Evolutionary conservation across 176 grass and related monocot genomes (phyloP).

Genomic region (Aegilops sharonensis): DNA sequence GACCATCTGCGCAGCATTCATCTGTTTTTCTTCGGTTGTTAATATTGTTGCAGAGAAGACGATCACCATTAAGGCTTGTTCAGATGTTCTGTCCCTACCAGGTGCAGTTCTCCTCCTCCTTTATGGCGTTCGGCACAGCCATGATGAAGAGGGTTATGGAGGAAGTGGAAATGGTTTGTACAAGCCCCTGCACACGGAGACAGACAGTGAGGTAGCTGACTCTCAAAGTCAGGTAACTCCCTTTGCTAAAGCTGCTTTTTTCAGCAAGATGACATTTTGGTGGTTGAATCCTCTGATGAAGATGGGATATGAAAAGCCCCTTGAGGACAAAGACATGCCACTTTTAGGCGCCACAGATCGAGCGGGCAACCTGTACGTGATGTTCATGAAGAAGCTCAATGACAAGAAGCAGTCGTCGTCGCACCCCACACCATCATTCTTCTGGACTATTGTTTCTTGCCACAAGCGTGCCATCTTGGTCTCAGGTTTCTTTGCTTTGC

Average conservation of each 20-base stretch:
- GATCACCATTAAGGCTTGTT: conserved; percentile 30
- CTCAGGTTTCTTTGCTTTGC: conserved; percentile 73
- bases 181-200: conserved; percentile 41
- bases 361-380: conserved; percentile 45
- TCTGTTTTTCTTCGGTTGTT: conserved; percentile 52
- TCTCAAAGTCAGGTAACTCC: conserved; percentile 32
- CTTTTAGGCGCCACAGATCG: conserved; percentile 50
- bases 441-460: conserved; percentile 70
- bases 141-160: conserved; percentile 20
- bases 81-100: conserved; percentile 59
- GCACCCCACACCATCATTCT: conserved; percentile 36
- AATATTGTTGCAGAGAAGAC: conserved; percentile 33
- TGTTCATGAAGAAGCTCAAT: conserved; percentile 62
- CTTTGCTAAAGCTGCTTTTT: conserved; percentile 60
- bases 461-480: conserved; percentile 54
- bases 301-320: conserved; percentile 66
- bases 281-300: conserved; percentile 89
- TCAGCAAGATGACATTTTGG: conserved; percentile 82
- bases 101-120: conserved; percentile 44
- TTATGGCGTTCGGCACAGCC: conserved; percentile 20
- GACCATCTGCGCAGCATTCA: conserved; percentile 36
- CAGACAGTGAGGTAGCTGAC: conserved; percentile 17
- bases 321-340: conserved; percentile 85
- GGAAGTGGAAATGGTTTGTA: conserved; percentile 32
- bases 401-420: conserved; percentile 23